Conservation (phyloP, 2,329 filamentous ascomycete genomes). For the Sporothrix luriei region DNA sequence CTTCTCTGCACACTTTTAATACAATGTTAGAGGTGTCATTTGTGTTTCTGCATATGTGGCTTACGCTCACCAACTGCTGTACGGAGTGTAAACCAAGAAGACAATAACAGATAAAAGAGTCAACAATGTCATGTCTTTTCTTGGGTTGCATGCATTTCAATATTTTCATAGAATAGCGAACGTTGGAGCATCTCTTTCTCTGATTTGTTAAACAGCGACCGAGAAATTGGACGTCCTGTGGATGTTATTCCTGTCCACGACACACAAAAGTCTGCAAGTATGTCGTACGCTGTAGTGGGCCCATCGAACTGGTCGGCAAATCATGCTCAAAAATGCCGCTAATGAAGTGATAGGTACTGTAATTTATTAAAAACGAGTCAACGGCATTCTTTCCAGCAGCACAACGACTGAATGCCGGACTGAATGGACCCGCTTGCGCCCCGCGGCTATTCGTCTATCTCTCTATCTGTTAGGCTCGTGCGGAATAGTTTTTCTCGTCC, state of each 20-base stretch:
- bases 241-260: background rate
- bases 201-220: background rate
- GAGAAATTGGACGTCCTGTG: background rate
- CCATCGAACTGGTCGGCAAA: background rate
- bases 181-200: background rate
- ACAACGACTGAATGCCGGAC: too few species aligned
- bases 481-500: too few species aligned
- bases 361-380: too few species aligned
- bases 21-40: background rate
- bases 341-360: too few species aligned
- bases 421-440: too few species aligned
- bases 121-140: background rate
- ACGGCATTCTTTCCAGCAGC: too few species aligned
- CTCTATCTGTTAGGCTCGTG: background rate
- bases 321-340: too few species aligned
- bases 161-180: background rate
- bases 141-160: background rate
- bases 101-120: background rate
- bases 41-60: slow-evolving; percentile 12
- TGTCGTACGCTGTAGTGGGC: background rate
- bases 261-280: background rate
- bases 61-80: slow-evolving; percentile 5
- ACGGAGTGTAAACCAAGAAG: background rate
- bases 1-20: background rate
- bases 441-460: background rate